These are phyloP conservation scores for Ogataea nakhonphanomensis DNA, from an alignment of 805 yeast genomes.

Conservation along the genomic window DNA sequence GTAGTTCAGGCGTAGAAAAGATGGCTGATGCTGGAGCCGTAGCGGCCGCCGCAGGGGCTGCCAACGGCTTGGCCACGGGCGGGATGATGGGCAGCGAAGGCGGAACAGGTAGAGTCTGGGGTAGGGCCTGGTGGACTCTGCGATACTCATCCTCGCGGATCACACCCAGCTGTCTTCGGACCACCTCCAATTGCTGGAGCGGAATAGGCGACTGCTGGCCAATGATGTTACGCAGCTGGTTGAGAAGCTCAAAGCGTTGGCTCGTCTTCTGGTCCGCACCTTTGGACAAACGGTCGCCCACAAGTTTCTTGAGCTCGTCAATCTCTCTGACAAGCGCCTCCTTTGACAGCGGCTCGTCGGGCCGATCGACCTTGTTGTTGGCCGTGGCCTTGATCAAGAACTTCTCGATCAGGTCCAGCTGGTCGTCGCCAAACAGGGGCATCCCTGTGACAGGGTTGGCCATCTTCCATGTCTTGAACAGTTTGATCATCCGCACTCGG, in stretches of 20 bases:
- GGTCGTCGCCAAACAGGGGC: conserved; percentile 70
- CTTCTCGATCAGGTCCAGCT: conserved; percentile 66
- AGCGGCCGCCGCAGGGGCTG: conserved; percentile 3
- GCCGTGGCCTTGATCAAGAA: conserved; percentile 65
- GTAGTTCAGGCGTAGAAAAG: conserved; percentile 35
- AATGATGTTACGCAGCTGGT: conserved; percentile 41
- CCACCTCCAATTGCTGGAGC: conserved; percentile 30
- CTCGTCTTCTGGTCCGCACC: conserved; percentile 38
- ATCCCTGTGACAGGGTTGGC: conserved; percentile 58
- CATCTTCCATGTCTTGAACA: conserved; percentile 86
- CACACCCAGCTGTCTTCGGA: conserved; percentile 30
- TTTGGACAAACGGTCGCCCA: conserved; percentile 38
- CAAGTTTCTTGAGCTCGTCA: conserved; percentile 39
- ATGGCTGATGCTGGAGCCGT: conserved; percentile 22
- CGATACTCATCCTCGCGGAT: conserved; percentile 34
- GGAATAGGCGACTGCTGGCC: conserved; percentile 29
- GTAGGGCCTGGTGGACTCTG: conserved; percentile 22
- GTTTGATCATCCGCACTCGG: conserved; percentile 66
- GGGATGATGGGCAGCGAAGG: conserved; percentile 1
- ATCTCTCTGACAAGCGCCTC: conserved; percentile 29
- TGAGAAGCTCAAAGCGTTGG: conserved; percentile 43
- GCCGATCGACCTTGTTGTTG: conserved; percentile 22
- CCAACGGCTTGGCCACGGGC: conserved; percentile 1
- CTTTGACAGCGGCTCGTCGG: conserved; percentile 15
- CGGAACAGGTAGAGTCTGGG: conserved; percentile 1